Evolutionary conservation across 1,139 yeast species (phyloP).

Genomic region (Debaryomyces nepalensis): DNA sequence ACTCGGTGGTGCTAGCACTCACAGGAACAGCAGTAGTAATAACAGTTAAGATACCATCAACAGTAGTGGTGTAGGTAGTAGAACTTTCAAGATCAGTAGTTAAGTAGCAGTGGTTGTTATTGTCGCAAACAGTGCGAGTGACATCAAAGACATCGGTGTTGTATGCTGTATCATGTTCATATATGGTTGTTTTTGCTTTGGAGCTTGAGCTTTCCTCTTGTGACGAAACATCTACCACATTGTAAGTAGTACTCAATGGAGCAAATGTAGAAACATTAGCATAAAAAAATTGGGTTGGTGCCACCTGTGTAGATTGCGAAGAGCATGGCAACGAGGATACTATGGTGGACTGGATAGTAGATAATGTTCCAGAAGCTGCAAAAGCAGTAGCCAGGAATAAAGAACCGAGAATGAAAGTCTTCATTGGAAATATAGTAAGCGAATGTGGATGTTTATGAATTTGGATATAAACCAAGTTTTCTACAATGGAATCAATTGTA

Average conservation of each 20-base stretch:
- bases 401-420: constrained; percentile 17
- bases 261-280: constrained; percentile 23
- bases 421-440: constrained; percentile 16
- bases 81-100: constrained; percentile 41
- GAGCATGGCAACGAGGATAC: constrained; percentile 30
- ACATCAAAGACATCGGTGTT: constrained; percentile 28
- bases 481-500: background rate
- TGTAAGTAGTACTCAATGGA: constrained; percentile 13
- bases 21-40: constrained; percentile 28
- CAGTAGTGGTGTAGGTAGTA: constrained; percentile 45
- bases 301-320: constrained; percentile 22
- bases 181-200: constrained; percentile 28
- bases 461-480: background rate
- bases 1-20: constrained; percentile 12
- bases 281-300: constrained; percentile 34
- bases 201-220: too few relatives aligned
- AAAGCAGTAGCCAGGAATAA: constrained; percentile 24
- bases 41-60: constrained; percentile 48
- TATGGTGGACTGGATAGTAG: constrained; percentile 35
- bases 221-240: constrained; percentile 17
- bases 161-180: constrained; percentile 36
- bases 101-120: constrained; percentile 34
- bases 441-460: constrained; percentile 10
- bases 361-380: constrained; percentile 30
- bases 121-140: constrained; percentile 43